Base-by-base conservation (phyloP, 2,329 filamentous ascomycete genomes). In the Samsoniella hepiali region DNA sequence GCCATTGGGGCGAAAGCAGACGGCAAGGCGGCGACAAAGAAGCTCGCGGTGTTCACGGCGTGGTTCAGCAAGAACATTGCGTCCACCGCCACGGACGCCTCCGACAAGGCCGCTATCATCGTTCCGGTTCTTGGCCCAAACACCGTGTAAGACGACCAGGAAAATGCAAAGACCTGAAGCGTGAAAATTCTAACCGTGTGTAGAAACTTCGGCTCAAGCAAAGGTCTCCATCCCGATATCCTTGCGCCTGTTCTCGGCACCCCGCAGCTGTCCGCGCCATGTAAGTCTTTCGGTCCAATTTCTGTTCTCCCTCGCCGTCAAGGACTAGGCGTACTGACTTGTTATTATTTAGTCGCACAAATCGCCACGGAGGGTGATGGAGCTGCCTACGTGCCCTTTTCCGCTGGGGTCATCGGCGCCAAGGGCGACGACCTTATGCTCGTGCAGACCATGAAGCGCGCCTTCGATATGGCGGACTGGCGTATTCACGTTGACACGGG, bases 41-140 rank as follows among this genome's bases (percentile, higher is more conserved):
- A 72, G 17, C 65, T 77, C 3, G 49, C 65, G 1, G 64, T 72
- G 1, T 76, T 75, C 55, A 68, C 65, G 9, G 53, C 65, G 27
- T 77, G 75, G 75, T 76, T 77, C 63, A 57, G 67, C 27, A 27
- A 69, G 29, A 67, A 69, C 5, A 64, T 77, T 63, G 68, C 73
- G 63, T 7, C 63, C 1, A 58, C 59, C 3, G 59, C 65, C 32
- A 13, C 66, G 5, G 65, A 65, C 45, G 63, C 66, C 47, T 65
- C 69, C 13, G 44, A 67, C 22, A 66, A 70, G 22, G 63, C 68
- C 1, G 66, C 74, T 34, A 62, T 76, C 58, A 51, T 77, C 5
- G 62, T 75, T 6, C 75, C 74, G 27, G 63, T 56, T 64, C 54
- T 44, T 34, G 44, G 57, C 34, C 62, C 53, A 38, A 34, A 38